Percentiles rank a stretch among this genome's conserved stretches.
phyloP scores from a whole-genome alignment of 2,329 filamentous ascomycete species.

The Aspergillus sp. region DNA sequence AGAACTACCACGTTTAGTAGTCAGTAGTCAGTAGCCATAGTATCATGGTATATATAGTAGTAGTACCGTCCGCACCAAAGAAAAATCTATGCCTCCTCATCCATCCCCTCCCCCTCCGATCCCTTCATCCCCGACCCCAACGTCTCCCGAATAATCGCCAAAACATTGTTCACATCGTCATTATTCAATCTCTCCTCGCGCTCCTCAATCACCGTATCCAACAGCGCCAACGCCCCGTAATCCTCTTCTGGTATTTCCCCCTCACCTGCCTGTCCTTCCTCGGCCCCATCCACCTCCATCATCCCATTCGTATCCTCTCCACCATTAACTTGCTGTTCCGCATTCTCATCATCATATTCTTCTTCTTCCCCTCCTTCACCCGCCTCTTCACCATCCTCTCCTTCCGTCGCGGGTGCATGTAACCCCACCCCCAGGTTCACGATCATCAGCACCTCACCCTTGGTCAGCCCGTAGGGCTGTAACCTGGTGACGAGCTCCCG shows the following conservation, averaged over 20 bases:
- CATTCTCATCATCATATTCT: conserved; percentile 1
- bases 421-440: conserved; percentile 49
- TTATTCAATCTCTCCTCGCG: conserved; percentile 43
- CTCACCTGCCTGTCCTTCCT: conserved; percentile 16
- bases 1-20: background rate
- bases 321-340: conserved; percentile 3
- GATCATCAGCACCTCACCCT: conserved; percentile 50
- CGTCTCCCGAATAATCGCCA: conserved; percentile 40
- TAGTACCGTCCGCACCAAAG: background rate
- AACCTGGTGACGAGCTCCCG: conserved; percentile 39
- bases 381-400: conserved; percentile 25
- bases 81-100: background rate
- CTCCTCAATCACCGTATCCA: conserved; percentile 48
- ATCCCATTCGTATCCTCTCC: conserved; percentile 12
- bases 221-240: conserved; percentile 39
- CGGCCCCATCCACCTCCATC: conserved; percentile 18
- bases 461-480: conserved; percentile 46
- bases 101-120: background rate
- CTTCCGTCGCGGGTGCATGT: conserved; percentile 7
- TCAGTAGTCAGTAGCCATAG: no score
- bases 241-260: conserved; percentile 27
- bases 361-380: conserved; percentile 7
- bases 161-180: conserved; percentile 39
- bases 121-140: conserved; percentile 21
- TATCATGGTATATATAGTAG: background rate